Evolutionary conservation across 176 grass and related monocot genomes (phyloP).

Genomic region (Musa beccarii): DNA sequence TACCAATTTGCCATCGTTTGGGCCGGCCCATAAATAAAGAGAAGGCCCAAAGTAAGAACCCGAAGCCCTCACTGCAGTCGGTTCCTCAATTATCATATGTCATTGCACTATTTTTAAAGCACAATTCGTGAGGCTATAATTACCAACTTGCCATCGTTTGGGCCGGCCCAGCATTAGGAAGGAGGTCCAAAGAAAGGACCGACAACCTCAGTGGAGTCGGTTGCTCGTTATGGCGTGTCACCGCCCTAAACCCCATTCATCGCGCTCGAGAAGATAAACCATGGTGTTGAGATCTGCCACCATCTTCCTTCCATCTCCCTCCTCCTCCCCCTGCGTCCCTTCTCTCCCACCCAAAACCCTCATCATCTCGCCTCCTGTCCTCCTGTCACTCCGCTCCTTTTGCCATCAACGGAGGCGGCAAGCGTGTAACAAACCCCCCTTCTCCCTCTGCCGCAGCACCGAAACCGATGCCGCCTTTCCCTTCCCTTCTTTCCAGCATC

Average conservation of each 20-base stretch:
- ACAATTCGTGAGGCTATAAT: too few relatives aligned
- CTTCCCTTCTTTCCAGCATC: slow-evolving; percentile 39
- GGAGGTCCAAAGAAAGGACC: too few relatives aligned
- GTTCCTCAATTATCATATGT: too few relatives aligned
- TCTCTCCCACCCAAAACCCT: slow-evolving; percentile 1
- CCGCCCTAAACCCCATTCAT: background rate
- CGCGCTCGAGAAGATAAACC: background rate
- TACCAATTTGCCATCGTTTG: too few relatives aligned
- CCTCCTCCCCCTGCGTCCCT: slow-evolving; percentile 1
- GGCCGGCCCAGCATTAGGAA: too few relatives aligned
- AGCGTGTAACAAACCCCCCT: background rate
- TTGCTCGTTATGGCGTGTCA: too few relatives aligned
- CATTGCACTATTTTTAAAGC: too few relatives aligned
- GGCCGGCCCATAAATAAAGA: too few relatives aligned
- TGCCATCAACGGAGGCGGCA: background rate
- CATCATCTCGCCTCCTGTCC: background rate
- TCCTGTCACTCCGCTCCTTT: slow-evolving; percentile 8
- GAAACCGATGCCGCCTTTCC: slow-evolving; percentile 37
- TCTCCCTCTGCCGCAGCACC: slow-evolving; percentile 25
- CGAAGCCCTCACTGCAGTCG: too few relatives aligned
- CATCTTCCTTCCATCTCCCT: background rate
- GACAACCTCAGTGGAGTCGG: too few relatives aligned
- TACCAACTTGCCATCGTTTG: too few relatives aligned
- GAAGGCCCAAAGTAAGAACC: too few relatives aligned
- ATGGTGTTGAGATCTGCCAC: background rate